Percentiles rank a stretch among this genome's conserved stretches.
These are phyloP conservation scores for Xylaria sp. DNA, from an alignment of 2,329 filamentous ascomycete genomes.

Conservation along the genomic window DNA sequence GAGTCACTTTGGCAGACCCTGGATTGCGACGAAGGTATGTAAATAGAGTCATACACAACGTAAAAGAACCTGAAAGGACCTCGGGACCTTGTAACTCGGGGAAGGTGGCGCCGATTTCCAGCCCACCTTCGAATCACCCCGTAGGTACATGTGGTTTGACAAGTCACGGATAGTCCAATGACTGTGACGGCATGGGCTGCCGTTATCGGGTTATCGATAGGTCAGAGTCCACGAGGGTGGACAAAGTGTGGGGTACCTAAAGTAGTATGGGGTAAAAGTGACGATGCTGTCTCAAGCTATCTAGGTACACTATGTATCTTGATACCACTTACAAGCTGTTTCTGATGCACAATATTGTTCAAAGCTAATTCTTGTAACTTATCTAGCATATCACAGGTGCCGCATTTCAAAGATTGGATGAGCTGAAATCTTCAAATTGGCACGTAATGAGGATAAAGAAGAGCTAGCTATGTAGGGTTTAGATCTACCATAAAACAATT, in stretches of 20 bases:
- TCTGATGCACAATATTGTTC: no score
- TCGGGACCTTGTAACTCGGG: constrained; percentile 21
- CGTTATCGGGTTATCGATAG: constrained; percentile 30
- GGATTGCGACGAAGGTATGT: background rate
- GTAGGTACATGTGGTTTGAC: no score
- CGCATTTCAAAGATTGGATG: no score
- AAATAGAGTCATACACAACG: constrained; percentile 33
- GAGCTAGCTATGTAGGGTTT: no score
- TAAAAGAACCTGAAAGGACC: background rate
- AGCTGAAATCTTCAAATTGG: no score
- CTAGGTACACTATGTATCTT: background rate
- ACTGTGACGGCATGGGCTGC: constrained; percentile 31
- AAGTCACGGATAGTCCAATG: constrained; percentile 22
- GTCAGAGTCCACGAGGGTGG: background rate
- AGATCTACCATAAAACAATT: no score
- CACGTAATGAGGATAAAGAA: no score
- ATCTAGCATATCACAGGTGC: no score
- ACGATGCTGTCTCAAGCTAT: no score
- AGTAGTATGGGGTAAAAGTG: background rate
- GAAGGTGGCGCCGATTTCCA: constrained; percentile 15
- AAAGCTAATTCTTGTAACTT: no score
- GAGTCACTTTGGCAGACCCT: background rate
- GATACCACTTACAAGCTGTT: background rate
- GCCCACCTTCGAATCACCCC: background rate
- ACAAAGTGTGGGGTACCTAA: constrained; percentile 8